phyloP scores from a whole-genome alignment of 768 basidiomycete species.

The Suillus placidus region DNA sequence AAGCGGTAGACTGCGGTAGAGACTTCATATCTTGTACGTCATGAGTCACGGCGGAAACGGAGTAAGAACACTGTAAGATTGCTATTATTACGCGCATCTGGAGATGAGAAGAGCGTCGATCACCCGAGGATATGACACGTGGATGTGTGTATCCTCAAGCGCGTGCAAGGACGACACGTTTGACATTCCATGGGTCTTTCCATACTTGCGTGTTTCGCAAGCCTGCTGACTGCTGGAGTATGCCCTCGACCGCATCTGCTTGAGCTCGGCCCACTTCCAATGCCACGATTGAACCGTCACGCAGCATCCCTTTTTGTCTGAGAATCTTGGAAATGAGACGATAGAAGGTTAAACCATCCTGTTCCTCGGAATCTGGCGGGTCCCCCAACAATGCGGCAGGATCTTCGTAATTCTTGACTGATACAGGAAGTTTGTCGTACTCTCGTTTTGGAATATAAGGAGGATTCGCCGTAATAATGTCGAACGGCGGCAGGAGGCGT shows the following conservation, averaged over 20 bases:
- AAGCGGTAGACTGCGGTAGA: not conserved
- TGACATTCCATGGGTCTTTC: constrained; percentile 78
- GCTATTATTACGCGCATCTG: constrained; percentile 5
- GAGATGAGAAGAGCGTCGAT: constrained; percentile 3
- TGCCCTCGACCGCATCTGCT: constrained; percentile 58
- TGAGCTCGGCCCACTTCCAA: constrained; percentile 83
- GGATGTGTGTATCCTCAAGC: constrained; percentile 30
- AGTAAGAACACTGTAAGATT: constrained; percentile 2
- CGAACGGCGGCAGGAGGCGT: constrained; percentile 53
- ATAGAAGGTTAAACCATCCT: constrained; percentile 69
- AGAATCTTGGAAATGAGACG: constrained; percentile 68
- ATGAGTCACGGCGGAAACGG: not conserved
- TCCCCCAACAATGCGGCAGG: constrained; percentile 81
- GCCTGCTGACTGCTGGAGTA: constrained; percentile 53
- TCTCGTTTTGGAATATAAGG: constrained; percentile 79
- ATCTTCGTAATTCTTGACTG: constrained; percentile 82
- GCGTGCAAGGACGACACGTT: constrained; percentile 69
- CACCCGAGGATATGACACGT: constrained; percentile 1
- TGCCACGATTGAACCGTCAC: constrained; percentile 57
- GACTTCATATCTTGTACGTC: not conserved
- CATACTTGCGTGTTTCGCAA: constrained; percentile 64
- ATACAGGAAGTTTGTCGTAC: constrained; percentile 62
- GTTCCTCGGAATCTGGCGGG: constrained; percentile 38
- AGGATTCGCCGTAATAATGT: constrained; percentile 83
- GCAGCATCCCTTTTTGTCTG: constrained; percentile 52